Evolutionary conservation across 371 early-diverging fungal genomes (phyloP).

Genomic region (Lichtheimia ornata): DNA sequence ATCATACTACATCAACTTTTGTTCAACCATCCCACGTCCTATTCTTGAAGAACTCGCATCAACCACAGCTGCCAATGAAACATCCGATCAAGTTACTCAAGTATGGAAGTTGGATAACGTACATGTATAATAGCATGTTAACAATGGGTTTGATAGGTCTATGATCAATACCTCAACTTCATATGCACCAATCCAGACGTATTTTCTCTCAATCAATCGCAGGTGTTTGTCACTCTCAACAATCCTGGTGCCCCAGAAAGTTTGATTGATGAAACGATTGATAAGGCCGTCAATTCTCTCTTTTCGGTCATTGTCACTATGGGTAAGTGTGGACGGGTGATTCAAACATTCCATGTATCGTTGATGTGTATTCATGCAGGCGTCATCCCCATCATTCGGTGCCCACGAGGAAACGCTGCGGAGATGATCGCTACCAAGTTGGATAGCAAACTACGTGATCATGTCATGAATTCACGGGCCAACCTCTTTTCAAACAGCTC

Average conservation of each 20-base stretch:
- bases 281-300: constrained; percentile 76
- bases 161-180: constrained; percentile 97
- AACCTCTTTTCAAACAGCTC: constrained; percentile 75
- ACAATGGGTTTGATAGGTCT: constrained; percentile 58
- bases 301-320: constrained; percentile 94
- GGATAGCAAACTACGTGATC: constrained; percentile 88
- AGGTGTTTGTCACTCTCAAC: constrained; percentile 82
- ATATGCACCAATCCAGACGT: constrained; percentile 91
- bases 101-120: constrained; percentile 21
- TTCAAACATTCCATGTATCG: neutral
- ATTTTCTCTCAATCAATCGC: constrained; percentile 89
- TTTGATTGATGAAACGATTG: constrained; percentile 76
- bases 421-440: constrained; percentile 91
- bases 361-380: constrained; percentile 36
- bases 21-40: constrained; percentile 83
- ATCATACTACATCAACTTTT: constrained; percentile 94
- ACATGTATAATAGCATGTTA: neutral
- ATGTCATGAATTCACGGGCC: constrained; percentile 81
- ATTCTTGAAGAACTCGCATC: constrained; percentile 95
- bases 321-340: constrained; percentile 41
- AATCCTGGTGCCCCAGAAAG: constrained; percentile 79
- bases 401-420: constrained; percentile 89
- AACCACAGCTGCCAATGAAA: constrained; percentile 69
- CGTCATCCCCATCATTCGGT: constrained; percentile 87
- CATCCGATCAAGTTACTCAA: constrained; percentile 78